Conservation (phyloP, 2,329 filamentous ascomycete species). For the Emergomyces africanus region DNA sequence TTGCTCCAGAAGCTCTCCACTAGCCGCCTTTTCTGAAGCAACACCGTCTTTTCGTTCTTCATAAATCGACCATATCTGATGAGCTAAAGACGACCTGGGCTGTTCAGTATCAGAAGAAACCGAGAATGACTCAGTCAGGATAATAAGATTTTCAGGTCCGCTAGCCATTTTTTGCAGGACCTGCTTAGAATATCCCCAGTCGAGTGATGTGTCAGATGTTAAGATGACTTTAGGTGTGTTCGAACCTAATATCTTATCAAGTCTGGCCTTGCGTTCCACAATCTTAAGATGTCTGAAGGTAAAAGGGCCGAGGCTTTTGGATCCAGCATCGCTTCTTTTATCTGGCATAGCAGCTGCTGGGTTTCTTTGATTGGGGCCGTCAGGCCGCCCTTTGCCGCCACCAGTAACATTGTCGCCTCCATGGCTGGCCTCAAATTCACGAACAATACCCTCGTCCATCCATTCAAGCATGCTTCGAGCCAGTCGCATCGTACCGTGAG, state of each 20-base stretch:
- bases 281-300: conserved; percentile 78
- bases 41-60: conserved; percentile 54
- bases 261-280: conserved; percentile 67
- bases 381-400: conserved; percentile 23
- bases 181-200: conserved; percentile 90
- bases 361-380: conserved; percentile 27
- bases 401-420: conserved; percentile 23
- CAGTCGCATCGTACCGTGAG: conserved; percentile 78
- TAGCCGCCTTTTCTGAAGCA: conserved; percentile 41
- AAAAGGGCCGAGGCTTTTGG: conserved; percentile 55
- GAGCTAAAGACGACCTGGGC: conserved; percentile 48
- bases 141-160: conserved; percentile 68
- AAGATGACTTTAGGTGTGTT: conserved; percentile 60
- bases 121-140: conserved; percentile 61
- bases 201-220: conserved; percentile 76
- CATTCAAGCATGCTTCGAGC: conserved; percentile 94
- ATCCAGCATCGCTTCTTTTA: conserved; percentile 23
- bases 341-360: conserved; percentile 20
- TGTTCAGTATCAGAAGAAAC: conserved; percentile 14
- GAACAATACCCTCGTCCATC: conserved; percentile 95
- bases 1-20: conserved; percentile 51
- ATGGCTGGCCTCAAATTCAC: conserved; percentile 65
- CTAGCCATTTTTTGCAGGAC: conserved; percentile 60
- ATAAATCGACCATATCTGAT: conserved; percentile 70
- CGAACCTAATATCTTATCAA: conserved; percentile 53